A percentile compares a stretch with the other conserved stretches of the same genome.
These are phyloP conservation scores for Ulmus americana DNA, from an alignment of 331 rosid species.

Conservation along the genomic window DNA sequence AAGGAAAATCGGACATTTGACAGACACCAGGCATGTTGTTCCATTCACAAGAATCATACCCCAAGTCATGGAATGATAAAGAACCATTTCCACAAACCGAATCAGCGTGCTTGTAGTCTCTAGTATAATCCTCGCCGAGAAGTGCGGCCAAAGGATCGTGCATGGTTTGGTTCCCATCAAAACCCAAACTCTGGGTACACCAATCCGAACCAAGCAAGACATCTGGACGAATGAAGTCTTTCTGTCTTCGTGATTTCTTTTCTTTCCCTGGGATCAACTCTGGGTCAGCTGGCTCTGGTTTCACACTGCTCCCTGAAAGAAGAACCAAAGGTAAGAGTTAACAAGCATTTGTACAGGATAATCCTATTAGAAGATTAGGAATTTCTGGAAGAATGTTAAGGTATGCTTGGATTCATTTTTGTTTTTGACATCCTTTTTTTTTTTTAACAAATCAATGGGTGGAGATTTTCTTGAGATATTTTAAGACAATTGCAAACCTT, in stretches of 20 bases:
- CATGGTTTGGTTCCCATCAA: constrained; percentile 28
- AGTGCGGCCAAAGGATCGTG: constrained; percentile 34
- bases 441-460: too few species aligned
- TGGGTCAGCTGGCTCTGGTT: constrained; percentile 41
- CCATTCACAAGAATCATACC: constrained; percentile 47
- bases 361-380: not conserved
- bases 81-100: constrained; percentile 32
- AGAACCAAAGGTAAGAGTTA: constrained; percentile 17
- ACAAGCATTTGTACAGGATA: not conserved
- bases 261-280: constrained; percentile 37
- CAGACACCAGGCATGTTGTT: constrained; percentile 54
- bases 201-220: constrained; percentile 58
- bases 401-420: not conserved
- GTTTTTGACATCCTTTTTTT: too few species aligned
- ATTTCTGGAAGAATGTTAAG: not conserved
- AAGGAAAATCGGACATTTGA: constrained; percentile 51
- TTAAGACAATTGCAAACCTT: too few species aligned
- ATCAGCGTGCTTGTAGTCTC: constrained; percentile 35
- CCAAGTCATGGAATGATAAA: constrained; percentile 42
- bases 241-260: constrained; percentile 26
- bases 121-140: constrained; percentile 43
- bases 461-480: too few species aligned
- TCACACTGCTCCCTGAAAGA: constrained; percentile 42
- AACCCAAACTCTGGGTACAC: constrained; percentile 42
- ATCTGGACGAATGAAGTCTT: constrained; percentile 44